Percentiles rank a stretch among this genome's conserved stretches.
Conservation (phyloP, 352 stramenopile genomes). For the Pythium chondricola region DNA sequence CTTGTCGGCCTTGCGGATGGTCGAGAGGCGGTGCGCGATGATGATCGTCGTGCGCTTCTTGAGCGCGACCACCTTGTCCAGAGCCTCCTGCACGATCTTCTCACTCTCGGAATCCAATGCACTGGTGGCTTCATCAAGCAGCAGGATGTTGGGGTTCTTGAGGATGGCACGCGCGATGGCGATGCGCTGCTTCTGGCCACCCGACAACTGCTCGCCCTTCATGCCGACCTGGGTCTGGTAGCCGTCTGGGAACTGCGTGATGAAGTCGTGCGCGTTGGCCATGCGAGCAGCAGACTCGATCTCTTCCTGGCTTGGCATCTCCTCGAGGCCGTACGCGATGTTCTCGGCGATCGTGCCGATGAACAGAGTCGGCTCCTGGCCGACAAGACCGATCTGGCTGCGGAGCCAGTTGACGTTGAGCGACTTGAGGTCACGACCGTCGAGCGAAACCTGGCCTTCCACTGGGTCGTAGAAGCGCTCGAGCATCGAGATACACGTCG, state of each 20-base stretch:
- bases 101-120: conserved; percentile 78
- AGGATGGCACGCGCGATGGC: conserved; percentile 28
- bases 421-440: conserved; percentile 50
- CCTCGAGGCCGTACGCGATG: conserved; percentile 42
- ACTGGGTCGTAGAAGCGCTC: conserved; percentile 50
- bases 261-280: conserved; percentile 25
- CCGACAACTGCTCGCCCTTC: conserved; percentile 20
- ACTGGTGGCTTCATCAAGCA: conserved; percentile 89
- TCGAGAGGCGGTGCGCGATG: conserved; percentile 91
- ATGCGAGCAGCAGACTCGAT: conserved; percentile 42
- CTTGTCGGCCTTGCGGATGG: conserved; percentile 89
- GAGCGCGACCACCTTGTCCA: conserved; percentile 48
- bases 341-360: conserved; percentile 38
- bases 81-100: conserved; percentile 64
- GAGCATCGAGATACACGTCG: conserved; percentile 19
- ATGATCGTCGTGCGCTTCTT: conserved; percentile 83
- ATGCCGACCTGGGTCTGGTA: conserved; percentile 31
- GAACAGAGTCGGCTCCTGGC: conserved; percentile 77
- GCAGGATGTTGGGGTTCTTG: conserved; percentile 72
- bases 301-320: conserved; percentile 20
- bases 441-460: conserved; percentile 49
- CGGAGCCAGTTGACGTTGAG: conserved; percentile 57
- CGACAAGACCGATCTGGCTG: conserved; percentile 35
- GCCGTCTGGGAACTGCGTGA: conserved; percentile 65
- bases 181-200: conserved; percentile 24